Evolutionary conservation across 2,329 filamentous ascomycete species (phyloP), one percentile per base, ranked within the genome.

Genomic region (Scedosporium boydii): DNA sequence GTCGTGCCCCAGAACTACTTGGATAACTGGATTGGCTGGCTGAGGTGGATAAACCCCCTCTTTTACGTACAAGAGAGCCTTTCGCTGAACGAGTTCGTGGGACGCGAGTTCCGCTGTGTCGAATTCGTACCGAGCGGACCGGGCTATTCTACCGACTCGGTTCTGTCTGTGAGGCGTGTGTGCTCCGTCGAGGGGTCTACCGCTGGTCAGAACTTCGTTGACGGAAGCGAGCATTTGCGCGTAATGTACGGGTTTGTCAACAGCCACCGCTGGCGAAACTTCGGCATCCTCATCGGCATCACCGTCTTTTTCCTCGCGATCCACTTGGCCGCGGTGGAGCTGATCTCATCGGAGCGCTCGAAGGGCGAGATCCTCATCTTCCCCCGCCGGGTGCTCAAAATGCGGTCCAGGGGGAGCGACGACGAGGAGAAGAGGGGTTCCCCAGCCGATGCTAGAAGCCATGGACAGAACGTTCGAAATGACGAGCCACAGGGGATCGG

Each of bases 291-390:
- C 63, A 72, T 85, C 61, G 83, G 69, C 4, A 84, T 87, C 63
- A 73, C 76, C 64, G 55, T 80, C 29, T 78, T 79, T 70, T 78
- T 82, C 69, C 74, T 79, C 58, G 34, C 73, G 16, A 70, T 76
- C 9, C 82, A 86, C 68, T 70, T 86, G 2, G 57, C 78, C 2
- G 77, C 77, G 1, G 80, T 79, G 0, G 82, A 86, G 63, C 78
- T 72, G 65, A 70, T 74, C 64, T 62, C 67, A 0, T 78, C 79
- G 56, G 77, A 80, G 64, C 82, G 81, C 67, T 84, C 82, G 2
- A 86, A 85, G 74, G 84, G 83, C 41, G 84, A 87, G 69, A 78
- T 86, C 10, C 75, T 87, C 14, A 75, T 87, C 26, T 87, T 86
- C 74, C 80, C 78, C 26, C 77, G 81, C 18, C 78, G 80, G 6